These are phyloP conservation scores for Lachancea sp. DNA, from an alignment of 805 yeast genomes.

Conservation along the genomic window DNA sequence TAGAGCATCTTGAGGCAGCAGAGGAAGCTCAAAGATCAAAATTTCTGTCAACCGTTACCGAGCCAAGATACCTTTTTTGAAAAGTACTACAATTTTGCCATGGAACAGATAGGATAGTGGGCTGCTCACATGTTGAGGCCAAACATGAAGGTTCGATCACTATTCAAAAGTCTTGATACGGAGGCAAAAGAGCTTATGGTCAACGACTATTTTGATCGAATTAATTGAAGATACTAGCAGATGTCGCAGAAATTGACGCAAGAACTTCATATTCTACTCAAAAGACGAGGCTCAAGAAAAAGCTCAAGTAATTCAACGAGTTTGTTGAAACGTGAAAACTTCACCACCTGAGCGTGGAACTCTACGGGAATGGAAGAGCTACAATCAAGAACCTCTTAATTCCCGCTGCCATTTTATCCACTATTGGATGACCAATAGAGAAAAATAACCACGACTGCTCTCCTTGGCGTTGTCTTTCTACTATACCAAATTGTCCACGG, in stretches of 20 bases:
- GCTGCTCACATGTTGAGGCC: conserved; percentile 7
- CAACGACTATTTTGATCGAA: neutral
- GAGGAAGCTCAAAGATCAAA: too few relatives aligned
- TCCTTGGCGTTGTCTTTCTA: too few relatives aligned
- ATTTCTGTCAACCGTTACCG: neutral
- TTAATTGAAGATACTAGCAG: neutral
- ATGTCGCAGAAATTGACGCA: neutral
- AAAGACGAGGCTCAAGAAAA: neutral
- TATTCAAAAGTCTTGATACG: neutral
- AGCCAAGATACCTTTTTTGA: neutral
- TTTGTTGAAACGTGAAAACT: neutral
- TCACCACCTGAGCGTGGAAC: neutral
- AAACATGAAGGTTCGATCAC: conserved; percentile 3
- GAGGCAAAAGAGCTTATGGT: neutral
- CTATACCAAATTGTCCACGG: too few relatives aligned
- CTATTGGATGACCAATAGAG: conserved; percentile 5
- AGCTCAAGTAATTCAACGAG: neutral
- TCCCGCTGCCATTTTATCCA: neutral
- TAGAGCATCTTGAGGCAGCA: too few relatives aligned
- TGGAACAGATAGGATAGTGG: conserved; percentile 3
- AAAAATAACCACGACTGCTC: neutral
- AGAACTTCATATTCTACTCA: neutral
- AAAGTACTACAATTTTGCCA: neutral
- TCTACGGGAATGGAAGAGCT: neutral
- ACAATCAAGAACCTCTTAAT: too few relatives aligned